Percentiles rank a stretch among this genome's conserved stretches.
Conservation (phyloP, 1,284 basidiomycete species). For the Apiotrichum veenhuisii region DNA sequence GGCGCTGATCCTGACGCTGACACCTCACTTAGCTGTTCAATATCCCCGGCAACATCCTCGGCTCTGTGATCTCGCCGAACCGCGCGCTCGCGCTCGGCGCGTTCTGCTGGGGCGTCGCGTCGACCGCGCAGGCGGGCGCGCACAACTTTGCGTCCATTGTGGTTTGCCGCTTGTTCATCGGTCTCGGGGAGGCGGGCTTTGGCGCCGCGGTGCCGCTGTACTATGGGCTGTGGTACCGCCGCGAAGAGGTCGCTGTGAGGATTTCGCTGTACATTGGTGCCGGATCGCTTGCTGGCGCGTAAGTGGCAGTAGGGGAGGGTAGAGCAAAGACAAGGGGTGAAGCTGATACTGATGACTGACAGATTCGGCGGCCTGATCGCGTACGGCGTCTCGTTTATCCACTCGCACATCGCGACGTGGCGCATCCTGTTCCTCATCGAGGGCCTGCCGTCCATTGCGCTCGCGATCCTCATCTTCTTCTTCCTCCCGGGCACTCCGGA, state of each 20-base stretch:
- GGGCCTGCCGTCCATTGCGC: constrained; percentile 48
- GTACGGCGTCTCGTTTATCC: constrained; percentile 22
- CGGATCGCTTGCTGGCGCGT: constrained; percentile 30
- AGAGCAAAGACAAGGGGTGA: too few species aligned
- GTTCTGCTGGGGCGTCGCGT: constrained; percentile 37
- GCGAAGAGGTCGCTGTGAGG: constrained; percentile 41
- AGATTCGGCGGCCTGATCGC: constrained; percentile 21
- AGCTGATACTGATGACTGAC: background rate
- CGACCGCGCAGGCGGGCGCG: constrained; percentile 31
- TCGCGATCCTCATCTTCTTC: constrained; percentile 62
- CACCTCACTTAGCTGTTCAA: background rate
- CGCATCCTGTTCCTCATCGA: constrained; percentile 18
- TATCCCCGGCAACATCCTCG: constrained; percentile 42
- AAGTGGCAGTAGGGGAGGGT: background rate
- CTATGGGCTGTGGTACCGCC: constrained; percentile 39
- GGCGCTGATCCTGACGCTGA: too few species aligned
- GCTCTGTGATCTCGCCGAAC: constrained; percentile 19
- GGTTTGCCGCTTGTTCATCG: constrained; percentile 41
- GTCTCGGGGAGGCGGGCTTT: constrained; percentile 39
- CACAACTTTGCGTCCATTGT: constrained; percentile 29
- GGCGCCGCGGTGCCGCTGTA: constrained; percentile 33
- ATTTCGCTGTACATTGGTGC: constrained; percentile 44
- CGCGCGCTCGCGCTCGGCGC: constrained; percentile 27
- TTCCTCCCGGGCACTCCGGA: constrained; percentile 71
- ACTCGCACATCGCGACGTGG: constrained; percentile 12